Conservation (phyloP, 371 early-diverging fungal genomes). For the Funneliformis caledonium region DNA sequence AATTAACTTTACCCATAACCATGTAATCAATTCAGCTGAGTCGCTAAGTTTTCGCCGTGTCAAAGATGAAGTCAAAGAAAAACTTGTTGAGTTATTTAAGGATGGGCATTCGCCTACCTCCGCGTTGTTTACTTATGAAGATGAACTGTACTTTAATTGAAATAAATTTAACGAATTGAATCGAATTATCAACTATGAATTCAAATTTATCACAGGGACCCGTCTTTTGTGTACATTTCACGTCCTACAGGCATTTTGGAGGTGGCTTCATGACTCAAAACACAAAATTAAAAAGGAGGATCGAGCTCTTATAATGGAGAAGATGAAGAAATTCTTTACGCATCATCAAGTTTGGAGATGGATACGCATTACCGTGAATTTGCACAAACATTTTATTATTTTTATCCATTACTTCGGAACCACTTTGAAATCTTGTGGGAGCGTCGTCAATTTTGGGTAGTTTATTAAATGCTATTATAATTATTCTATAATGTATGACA, state of each 20-base stretch:
- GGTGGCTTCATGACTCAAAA: constrained; percentile 28
- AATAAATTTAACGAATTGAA: too few species aligned
- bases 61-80: background rate
- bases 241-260: constrained; percentile 12
- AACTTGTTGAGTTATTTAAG: background rate
- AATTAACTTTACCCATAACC: background rate
- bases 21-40: background rate
- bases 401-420: too few species aligned
- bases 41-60: background rate
- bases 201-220: background rate
- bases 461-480: too few species aligned
- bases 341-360: too few species aligned
- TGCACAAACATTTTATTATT: too few species aligned
- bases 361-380: too few species aligned
- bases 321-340: too few species aligned
- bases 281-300: constrained; percentile 30
- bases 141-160: background rate
- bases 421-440: background rate
- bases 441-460: background rate
- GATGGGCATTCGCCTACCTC: background rate
- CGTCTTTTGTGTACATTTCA: constrained; percentile 12
- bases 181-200: too few species aligned
- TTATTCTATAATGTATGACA: too few species aligned
- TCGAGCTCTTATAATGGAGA: constrained; percentile 2
- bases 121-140: background rate